Base-by-base conservation (phyloP, 495 filamentous ascomycete species). In the Podospora appendiculata region DNA sequence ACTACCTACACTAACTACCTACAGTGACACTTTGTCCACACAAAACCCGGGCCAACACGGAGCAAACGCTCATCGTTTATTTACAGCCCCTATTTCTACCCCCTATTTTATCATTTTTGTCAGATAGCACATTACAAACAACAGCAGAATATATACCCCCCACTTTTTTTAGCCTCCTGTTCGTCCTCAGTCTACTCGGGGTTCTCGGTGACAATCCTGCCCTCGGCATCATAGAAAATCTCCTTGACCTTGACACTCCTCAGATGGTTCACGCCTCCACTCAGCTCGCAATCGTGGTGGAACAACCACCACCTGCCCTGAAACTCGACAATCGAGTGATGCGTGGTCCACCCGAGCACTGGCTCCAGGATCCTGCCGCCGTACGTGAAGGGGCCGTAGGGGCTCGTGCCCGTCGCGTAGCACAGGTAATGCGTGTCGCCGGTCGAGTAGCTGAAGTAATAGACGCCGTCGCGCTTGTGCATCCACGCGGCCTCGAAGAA, bases 401-500 rank as follows among this genome's bases (percentile, higher is more conserved):
- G 84, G 56, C 63, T 78, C 6, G 73, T 64, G 3, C 84, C 78
- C 25, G 69, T 74, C 5, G 82, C 85, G 66, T 87, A 88, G 49
- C 62, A 78, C n/a, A 89, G 66, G 58, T 71, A 86, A 63, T 88
- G 85, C 51, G 84, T 82, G 65, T 89, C 85, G 38, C 85, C 86
- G 11, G 85, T 88, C 55, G 83, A 86, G 69, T 88, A 87, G 38
- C 75, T 80, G 63, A 88, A 88, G 65, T 90, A 90, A 67, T 88
- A 89, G 50, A 63, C 75, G 5, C 73, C 82, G 3, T 74, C 70
- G 58, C 83, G 79, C 62, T 73, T 76, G 58, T 88, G 84, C 79
- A 88, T 78, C 83, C 84, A 88, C 17, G 85, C 79, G 0, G 85
- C 85, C 71, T 89, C 85, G 68, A 89, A 88, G 73, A 88, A 89